A percentile compares a stretch with the other conserved stretches of the same genome.
phyloP scores from a whole-genome alignment of 2,329 filamentous ascomycete genomes.

The Trichoderma sp. region DNA sequence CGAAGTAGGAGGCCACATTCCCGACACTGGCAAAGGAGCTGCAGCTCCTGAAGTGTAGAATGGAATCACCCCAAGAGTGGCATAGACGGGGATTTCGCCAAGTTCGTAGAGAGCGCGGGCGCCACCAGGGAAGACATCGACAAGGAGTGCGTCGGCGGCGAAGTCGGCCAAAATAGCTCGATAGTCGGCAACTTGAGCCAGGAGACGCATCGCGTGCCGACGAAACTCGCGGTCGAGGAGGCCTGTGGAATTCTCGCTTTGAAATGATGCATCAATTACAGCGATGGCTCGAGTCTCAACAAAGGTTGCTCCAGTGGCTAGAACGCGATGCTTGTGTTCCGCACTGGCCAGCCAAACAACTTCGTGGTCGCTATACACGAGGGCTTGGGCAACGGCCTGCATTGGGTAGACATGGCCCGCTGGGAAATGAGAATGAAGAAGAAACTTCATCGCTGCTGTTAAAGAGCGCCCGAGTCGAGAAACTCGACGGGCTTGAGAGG shows the following conservation, averaged over 20 bases:
- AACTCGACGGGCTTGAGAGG: neutral
- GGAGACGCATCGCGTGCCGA: slow-evolving; percentile 29
- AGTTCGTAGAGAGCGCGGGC: slow-evolving; percentile 36
- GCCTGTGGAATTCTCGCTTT: slow-evolving; percentile 29
- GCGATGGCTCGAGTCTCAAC: slow-evolving; percentile 32
- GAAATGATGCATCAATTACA: slow-evolving; percentile 32
- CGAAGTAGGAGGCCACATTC: slow-evolving; percentile 31
- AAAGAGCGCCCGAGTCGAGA: neutral
- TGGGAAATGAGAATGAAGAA: slow-evolving; percentile 40
- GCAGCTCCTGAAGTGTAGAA: slow-evolving; percentile 34
- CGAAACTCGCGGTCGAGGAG: slow-evolving; percentile 32
- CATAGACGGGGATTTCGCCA: slow-evolving; percentile 35
- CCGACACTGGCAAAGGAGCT: slow-evolving; percentile 34
- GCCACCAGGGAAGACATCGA: slow-evolving; percentile 39
- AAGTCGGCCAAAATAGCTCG: slow-evolving; percentile 32
- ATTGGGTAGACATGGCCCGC: slow-evolving; percentile 40
- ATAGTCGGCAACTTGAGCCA: slow-evolving; percentile 38
- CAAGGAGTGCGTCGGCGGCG: slow-evolving; percentile 34
- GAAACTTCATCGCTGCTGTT: slow-evolving; percentile 32
- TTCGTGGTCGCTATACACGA: slow-evolving; percentile 37
- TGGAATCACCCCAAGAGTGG: slow-evolving; percentile 40
- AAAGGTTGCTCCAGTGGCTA: slow-evolving; percentile 35
- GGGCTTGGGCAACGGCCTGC: slow-evolving; percentile 38
- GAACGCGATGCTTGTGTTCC: slow-evolving; percentile 34
- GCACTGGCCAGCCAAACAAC: slow-evolving; percentile 39